Conservation (phyloP, 202 grass and related monocot genomes). For the Musa balbisiana region DNA sequence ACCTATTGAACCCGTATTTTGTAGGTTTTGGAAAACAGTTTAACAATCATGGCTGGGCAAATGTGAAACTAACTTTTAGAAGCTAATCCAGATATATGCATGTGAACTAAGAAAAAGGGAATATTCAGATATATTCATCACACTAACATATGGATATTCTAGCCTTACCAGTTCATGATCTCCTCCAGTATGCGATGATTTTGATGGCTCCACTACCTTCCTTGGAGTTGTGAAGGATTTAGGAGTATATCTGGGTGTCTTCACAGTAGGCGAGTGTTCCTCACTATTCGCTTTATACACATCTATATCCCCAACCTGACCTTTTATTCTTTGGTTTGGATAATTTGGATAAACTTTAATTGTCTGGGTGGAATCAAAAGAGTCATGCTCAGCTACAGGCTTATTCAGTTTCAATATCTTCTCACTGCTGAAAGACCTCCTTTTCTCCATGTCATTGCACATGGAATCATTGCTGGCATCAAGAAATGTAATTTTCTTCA, state of each 20-base stretch:
- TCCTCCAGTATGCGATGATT: conserved; percentile 44
- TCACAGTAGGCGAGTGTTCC: conserved; percentile 41
- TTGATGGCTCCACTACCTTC: conserved; percentile 44
- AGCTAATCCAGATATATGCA: neutral
- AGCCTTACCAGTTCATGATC: conserved; percentile 52
- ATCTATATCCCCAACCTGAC: conserved; percentile 45
- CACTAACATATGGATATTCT: neutral
- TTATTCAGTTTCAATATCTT: conserved; percentile 51
- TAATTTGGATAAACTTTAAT: conserved; percentile 57
- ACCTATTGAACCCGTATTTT: neutral
- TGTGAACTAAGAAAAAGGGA: neutral
- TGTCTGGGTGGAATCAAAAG: conserved; percentile 46
- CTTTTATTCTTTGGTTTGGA: conserved; percentile 35
- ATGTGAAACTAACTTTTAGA: neutral
- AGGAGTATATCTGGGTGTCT: conserved; percentile 53
- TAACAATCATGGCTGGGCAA: neutral
- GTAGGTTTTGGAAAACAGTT: neutral
- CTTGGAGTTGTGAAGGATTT: conserved; percentile 43
- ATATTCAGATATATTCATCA: neutral
- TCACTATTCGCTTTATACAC: conserved; percentile 45
- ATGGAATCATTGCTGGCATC: conserved; percentile 44
- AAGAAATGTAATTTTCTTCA: conserved; percentile 66
- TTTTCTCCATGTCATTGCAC: conserved; percentile 47
- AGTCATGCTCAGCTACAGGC: conserved; percentile 48
- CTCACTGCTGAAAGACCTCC: conserved; percentile 52